These are phyloP conservation scores for Yamadazyma laniorum DNA, from an alignment of 805 yeast genomes.

Conservation along the genomic window DNA sequence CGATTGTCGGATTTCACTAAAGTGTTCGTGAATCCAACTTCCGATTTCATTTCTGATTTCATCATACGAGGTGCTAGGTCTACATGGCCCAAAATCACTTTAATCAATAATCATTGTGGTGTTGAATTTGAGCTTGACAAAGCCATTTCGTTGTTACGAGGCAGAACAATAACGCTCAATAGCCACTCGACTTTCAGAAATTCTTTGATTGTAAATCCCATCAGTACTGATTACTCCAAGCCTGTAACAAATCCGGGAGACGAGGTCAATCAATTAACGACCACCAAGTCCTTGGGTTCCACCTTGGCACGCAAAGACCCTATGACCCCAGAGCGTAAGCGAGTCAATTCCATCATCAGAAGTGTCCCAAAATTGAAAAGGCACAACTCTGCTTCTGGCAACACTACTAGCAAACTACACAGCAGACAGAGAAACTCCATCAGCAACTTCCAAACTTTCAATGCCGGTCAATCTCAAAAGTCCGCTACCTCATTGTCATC, in stretches of 20 bases:
- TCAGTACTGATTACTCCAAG: neutral
- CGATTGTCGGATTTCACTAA: conserved; percentile 56
- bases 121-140: conserved; percentile 84
- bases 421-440: conserved; percentile 14
- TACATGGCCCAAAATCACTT: conserved; percentile 88
- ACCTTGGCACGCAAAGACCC: conserved; percentile 5
- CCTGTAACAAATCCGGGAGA: neutral
- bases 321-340: conserved; percentile 9
- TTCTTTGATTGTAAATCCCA: conserved; percentile 11
- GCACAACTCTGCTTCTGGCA: conserved; percentile 19
- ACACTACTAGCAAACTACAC: conserved; percentile 2
- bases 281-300: neutral
- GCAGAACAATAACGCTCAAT: conserved; percentile 49
- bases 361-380: conserved; percentile 24
- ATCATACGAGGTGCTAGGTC: conserved; percentile 83
- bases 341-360: conserved; percentile 6
- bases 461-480: conserved; percentile 1
- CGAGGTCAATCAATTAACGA: neutral
- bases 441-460: conserved; percentile 11
- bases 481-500: conserved; percentile 15
- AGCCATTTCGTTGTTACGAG: conserved; percentile 67
- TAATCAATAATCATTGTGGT: conserved; percentile 85
- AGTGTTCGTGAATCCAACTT: conserved; percentile 77
- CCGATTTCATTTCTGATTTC: conserved; percentile 67
- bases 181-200: conserved; percentile 11